Percentiles rank a stretch among this genome's conserved stretches.
phyloP scores from a whole-genome alignment of 805 yeast genomes.

The Metschnikowia colocasiae region DNA sequence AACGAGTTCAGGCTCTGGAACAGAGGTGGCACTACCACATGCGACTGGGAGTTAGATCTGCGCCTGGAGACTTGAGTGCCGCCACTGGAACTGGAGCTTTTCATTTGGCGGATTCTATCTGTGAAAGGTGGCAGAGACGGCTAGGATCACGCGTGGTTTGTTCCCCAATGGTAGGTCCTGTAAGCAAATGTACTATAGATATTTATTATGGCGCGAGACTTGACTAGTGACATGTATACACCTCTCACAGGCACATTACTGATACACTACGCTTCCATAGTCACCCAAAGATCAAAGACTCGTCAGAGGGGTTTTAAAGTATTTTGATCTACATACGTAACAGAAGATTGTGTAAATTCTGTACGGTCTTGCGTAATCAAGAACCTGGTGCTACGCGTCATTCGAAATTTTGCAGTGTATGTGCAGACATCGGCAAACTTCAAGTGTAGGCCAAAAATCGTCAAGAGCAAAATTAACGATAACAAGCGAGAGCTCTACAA shows the following conservation, averaged over 20 bases:
- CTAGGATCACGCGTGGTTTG: background rate
- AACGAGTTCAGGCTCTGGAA: constrained; percentile 9
- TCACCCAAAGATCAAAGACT: background rate
- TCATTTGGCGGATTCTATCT: background rate
- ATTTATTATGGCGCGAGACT: constrained; percentile 1
- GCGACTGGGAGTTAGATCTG: constrained; percentile 42
- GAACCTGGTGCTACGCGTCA: background rate
- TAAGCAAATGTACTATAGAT: background rate
- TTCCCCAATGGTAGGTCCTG: background rate
- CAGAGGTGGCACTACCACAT: constrained; percentile 25
- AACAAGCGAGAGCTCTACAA: too few relatives aligned
- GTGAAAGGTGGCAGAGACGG: background rate
- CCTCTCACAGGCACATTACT: background rate
- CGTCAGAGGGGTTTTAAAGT: too few relatives aligned
- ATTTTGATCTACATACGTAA: too few relatives aligned
- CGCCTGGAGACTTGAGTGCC: constrained; percentile 13
- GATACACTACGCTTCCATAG: background rate
- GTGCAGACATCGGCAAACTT: background rate
- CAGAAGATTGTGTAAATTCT: background rate
- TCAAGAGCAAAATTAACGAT: background rate
- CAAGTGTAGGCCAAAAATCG: background rate
- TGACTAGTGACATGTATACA: background rate
- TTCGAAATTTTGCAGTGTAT: background rate
- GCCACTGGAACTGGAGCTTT: constrained; percentile 3
- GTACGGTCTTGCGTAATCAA: background rate